Percentiles rank a stretch among this genome's conserved stretches.
These are phyloP conservation scores for Suillus placidus DNA, from an alignment of 768 basidiomycete genomes.

Conservation along the genomic window DNA sequence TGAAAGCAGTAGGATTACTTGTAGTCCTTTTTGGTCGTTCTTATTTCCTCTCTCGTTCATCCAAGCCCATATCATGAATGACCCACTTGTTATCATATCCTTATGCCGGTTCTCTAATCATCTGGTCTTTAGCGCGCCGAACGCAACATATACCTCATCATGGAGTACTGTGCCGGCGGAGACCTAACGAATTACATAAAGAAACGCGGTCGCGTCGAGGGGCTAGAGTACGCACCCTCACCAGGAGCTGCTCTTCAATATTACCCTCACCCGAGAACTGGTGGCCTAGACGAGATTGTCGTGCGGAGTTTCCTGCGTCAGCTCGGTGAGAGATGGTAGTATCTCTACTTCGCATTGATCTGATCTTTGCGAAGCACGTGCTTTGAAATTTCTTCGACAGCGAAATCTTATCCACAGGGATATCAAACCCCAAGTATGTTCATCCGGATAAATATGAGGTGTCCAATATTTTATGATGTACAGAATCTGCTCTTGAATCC, in stretches of 20 bases:
- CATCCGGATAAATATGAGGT: not conserved
- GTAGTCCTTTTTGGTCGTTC: not conserved
- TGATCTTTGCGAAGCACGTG: slow-evolving; percentile 60
- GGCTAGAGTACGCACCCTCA: slow-evolving; percentile 77
- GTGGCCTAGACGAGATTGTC: slow-evolving; percentile 88
- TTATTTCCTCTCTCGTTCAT: not conserved
- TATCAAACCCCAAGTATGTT: slow-evolving; percentile 86
- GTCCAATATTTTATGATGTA: slow-evolving; percentile 13
- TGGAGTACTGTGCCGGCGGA: slow-evolving; percentile 96
- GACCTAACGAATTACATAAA: slow-evolving; percentile 97
- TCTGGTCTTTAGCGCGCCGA: slow-evolving; percentile 59
- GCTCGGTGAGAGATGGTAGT: slow-evolving; percentile 55
- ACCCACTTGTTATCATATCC: not conserved
- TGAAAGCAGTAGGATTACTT: not conserved
- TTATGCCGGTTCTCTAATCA: slow-evolving; percentile 11
- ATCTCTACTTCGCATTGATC: not conserved
- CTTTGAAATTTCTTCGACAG: slow-evolving; percentile 88
- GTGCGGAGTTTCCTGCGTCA: slow-evolving; percentile 93
- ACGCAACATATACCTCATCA: slow-evolving; percentile 88
- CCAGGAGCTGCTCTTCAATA: slow-evolving; percentile 74
- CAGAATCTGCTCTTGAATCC: slow-evolving; percentile 92
- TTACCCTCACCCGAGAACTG: slow-evolving; percentile 89
- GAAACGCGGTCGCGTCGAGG: slow-evolving; percentile 92
- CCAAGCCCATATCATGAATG: not conserved
- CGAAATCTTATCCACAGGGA: slow-evolving; percentile 94